A percentile compares a stretch with the other conserved stretches of the same genome.
Evolutionary conservation across 257 asterid species (phyloP).

Genomic region (Nicotiana noctiflora): DNA sequence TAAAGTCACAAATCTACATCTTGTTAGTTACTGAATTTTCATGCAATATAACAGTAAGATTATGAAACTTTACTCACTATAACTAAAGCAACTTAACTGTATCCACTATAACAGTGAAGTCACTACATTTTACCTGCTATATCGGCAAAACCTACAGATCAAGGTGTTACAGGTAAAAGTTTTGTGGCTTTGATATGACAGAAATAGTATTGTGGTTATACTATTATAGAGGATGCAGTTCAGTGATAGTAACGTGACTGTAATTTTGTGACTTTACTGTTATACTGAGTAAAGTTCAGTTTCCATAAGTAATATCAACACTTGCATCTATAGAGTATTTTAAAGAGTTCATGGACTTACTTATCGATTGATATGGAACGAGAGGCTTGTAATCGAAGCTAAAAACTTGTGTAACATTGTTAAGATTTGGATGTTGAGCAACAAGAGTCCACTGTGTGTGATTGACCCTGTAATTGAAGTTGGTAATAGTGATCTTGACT

Average conservation of each 20-base stretch:
- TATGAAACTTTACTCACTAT: background rate
- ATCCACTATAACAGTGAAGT: too few species aligned
- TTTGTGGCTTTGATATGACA: too few species aligned
- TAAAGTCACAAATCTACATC: too few species aligned
- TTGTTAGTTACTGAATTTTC: too few species aligned
- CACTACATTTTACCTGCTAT: too few species aligned
- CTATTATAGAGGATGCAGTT: too few species aligned
- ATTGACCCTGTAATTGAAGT: conserved; percentile 63
- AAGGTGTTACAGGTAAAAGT: too few species aligned
- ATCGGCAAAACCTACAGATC: too few species aligned
- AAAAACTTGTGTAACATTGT: conserved; percentile 76
- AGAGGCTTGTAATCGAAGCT: conserved; percentile 86
- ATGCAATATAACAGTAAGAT: too few species aligned
- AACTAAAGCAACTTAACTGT: background rate
- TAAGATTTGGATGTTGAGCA: conserved; percentile 81
- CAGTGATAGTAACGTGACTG: too few species aligned
- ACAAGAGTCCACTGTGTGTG: conserved; percentile 76
- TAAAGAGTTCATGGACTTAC: conserved; percentile 33
- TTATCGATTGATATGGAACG: conserved; percentile 57
- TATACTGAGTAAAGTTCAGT: background rate
- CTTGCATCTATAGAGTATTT: background rate
- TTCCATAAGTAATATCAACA: background rate
- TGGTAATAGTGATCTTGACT: conserved; percentile 62
- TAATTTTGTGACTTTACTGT: too few species aligned
- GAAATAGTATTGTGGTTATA: too few species aligned